phyloP scores from a whole-genome alignment of 768 basidiomycete species.

The Suillus ampliporus region DNA sequence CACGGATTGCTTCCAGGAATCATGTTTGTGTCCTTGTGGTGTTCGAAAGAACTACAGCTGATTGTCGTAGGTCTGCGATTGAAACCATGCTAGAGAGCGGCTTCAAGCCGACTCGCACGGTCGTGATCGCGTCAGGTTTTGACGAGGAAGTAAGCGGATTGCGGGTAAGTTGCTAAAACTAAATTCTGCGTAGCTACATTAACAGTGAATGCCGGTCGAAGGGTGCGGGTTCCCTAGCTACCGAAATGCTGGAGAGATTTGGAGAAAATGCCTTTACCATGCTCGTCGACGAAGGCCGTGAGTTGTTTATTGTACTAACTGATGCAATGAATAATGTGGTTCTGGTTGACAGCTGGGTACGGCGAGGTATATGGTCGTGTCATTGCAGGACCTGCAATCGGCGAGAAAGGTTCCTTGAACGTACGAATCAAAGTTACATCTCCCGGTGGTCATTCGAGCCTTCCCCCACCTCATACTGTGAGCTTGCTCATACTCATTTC shows the following conservation, averaged over 20 bases:
- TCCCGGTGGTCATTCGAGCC: slow-evolving; percentile 80
- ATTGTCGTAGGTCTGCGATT: slow-evolving; percentile 42
- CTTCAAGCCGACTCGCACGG: slow-evolving; percentile 48
- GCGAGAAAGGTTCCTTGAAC: slow-evolving; percentile 72
- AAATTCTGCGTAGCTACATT: background rate
- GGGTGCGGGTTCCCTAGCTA: slow-evolving; percentile 56
- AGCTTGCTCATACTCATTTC: slow-evolving; percentile 15
- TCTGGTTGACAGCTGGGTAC: background rate
- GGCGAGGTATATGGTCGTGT: slow-evolving; percentile 19
- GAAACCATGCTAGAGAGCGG: slow-evolving; percentile 51
- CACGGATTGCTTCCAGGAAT: background rate
- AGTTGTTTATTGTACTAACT: slow-evolving; percentile 17
- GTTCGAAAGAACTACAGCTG: background rate
- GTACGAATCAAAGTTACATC: slow-evolving; percentile 62
- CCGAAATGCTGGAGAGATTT: slow-evolving; percentile 58
- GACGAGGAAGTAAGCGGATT: slow-evolving; percentile 59
- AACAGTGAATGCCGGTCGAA: slow-evolving; percentile 24
- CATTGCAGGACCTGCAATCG: slow-evolving; percentile 61
- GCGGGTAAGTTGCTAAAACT: slow-evolving; percentile 33
- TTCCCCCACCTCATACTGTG: slow-evolving; percentile 80
- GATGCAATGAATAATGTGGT: background rate
- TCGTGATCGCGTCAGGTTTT: slow-evolving; percentile 49
- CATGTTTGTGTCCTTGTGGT: background rate
- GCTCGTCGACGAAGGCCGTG: slow-evolving; percentile 85
- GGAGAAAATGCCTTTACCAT: slow-evolving; percentile 75